Base-by-base conservation (phyloP, 129 eudicot genomes). In the Arctium minus region DNA sequence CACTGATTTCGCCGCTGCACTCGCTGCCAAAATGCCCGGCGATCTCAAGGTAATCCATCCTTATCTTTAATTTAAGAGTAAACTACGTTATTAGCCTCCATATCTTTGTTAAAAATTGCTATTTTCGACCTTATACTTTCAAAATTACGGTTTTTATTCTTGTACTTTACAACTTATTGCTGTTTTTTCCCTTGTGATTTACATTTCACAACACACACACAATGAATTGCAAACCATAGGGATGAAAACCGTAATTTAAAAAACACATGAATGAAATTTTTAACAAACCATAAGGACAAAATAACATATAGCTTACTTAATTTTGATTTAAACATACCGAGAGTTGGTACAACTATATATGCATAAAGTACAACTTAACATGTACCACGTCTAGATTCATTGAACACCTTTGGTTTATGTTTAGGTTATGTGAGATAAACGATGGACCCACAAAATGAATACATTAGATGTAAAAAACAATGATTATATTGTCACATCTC, bases 1-100 rank as follows among this genome's bases (percentile, higher is more conserved):
- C 7, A 73, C 98, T 80, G 95, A 92, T 84, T 94, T 92, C 37
- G 98, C 96, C 7, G 92, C 89, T 72, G 98, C 98, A 6, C 82
- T 94, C 29, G 98, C 98, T 32, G 90, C 86, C n/a, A 94, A 89
- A 79, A 29, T 94, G 83, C 98, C 98, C 29, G 97, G 96, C 22
- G 97, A 94, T 83, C 97, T 94, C 53, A 94, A 94, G 89, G 98
- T 92, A 80, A 53, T 13, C 31, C 17, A 71, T 4, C 39, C 38
- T 65, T 3, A 36, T 56, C 50, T 60, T 15, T 40, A 5, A 77
- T 12, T 44, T 8, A 7, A 44, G 50, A 44, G 50, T 44, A 33
- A 33, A 2, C 36, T 22, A 22, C 27, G 27, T 22, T 22, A 22
- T 22, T 22, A 22, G 27, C 27, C 27, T 22, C 27, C 27, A 22